Base-by-base conservation (phyloP, 495 filamentous ascomycete species). In the Jackrogersella minutella region DNA sequence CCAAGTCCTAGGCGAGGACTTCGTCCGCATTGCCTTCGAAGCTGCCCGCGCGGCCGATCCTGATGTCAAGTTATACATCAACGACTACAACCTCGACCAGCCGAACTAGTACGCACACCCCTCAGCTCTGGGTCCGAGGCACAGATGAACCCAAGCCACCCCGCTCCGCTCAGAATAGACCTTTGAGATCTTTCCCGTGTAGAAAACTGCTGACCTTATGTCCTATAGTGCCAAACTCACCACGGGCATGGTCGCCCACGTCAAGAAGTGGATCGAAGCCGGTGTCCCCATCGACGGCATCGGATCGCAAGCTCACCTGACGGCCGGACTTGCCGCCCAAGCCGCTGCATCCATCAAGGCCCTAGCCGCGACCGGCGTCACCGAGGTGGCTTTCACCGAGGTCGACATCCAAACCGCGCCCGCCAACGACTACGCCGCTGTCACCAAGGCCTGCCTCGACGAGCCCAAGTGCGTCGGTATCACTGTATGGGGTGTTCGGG, bases 211-310 rank as follows among this genome's bases (percentile, higher is more conserved):
- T 49, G 77, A 83, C 61, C n/a, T 5, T 24, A 0, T 16, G 14
- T 33, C 1, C 2, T 37, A 37, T n/a, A 69, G 66, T 30, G 75
- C 81, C 62, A 91, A 91, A 76, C 33, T 80, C 34, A 85, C 83
- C 28, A 79, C 66, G 24, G 88, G 86, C 52, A 87, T 91, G 82
- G 82, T 87, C 40, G 74, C 60, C 40, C 79, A 88, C 69, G 89
- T 91, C 72, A 85, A 84, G 76, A 84, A 86, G 67, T 91, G 89
- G 86, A 69, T 88, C 40, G 79, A 82, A 9, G 81, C 77, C 9
- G 89, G 89, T 61, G 77, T 89, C 30, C 88, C 89, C 46, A 91
- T 91, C 73, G 89, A 92, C 73, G 89, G 90, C 64, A 90, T 92
- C 54, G 85, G 85, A 58, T 86, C 86, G 14, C 88, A 91, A 73